These are phyloP conservation scores for Populus hybrid DNA, from an alignment of 441 rosid genomes.

Conservation along the genomic window DNA sequence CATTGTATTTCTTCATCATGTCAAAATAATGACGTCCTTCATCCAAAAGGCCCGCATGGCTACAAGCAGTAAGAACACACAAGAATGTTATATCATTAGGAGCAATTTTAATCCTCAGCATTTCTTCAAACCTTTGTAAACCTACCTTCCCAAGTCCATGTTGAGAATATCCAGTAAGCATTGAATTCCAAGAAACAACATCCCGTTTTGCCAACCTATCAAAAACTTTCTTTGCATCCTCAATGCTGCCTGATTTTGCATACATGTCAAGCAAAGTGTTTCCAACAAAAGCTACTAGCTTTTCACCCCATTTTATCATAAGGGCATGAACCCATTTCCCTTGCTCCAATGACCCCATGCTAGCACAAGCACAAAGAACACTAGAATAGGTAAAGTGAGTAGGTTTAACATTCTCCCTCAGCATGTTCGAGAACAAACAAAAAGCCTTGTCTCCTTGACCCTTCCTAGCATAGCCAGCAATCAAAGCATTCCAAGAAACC, in stretches of 20 bases:
- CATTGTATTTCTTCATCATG: slow-evolving; percentile 33
- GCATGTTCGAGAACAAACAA: slow-evolving; percentile 50
- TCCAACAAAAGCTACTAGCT: slow-evolving; percentile 45
- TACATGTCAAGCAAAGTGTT: slow-evolving; percentile 80
- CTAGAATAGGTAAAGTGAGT: slow-evolving; percentile 75
- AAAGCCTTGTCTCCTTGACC: slow-evolving; percentile 57
- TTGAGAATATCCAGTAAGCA: slow-evolving; percentile 71
- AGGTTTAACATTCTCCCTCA: slow-evolving; percentile 38
- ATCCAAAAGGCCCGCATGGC: slow-evolving; percentile 43
- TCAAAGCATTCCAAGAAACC: slow-evolving; percentile 75
- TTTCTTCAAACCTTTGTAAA: slow-evolving; percentile 32
- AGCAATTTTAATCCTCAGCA: slow-evolving; percentile 34
- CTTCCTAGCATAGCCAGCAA: slow-evolving; percentile 52
- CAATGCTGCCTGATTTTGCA: slow-evolving; percentile 71
- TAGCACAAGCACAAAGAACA: slow-evolving; percentile 61
- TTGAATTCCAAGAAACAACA: slow-evolving; percentile 66
- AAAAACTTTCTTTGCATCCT: slow-evolving; percentile 52
- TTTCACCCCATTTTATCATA: slow-evolving; percentile 46
- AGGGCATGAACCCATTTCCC: slow-evolving; percentile 67
- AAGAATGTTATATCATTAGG: slow-evolving; percentile 51
- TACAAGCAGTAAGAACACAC: slow-evolving; percentile 51
- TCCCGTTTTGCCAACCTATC: slow-evolving; percentile 45
- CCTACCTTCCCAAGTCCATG: slow-evolving; percentile 42
- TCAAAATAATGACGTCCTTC: slow-evolving; percentile 40
- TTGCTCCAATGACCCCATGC: slow-evolving; percentile 61